Evolutionary conservation across 176 grass and related monocot genomes (phyloP), one percentile per base, ranked within the genome.

Genomic region (Oryza nivara): DNA sequence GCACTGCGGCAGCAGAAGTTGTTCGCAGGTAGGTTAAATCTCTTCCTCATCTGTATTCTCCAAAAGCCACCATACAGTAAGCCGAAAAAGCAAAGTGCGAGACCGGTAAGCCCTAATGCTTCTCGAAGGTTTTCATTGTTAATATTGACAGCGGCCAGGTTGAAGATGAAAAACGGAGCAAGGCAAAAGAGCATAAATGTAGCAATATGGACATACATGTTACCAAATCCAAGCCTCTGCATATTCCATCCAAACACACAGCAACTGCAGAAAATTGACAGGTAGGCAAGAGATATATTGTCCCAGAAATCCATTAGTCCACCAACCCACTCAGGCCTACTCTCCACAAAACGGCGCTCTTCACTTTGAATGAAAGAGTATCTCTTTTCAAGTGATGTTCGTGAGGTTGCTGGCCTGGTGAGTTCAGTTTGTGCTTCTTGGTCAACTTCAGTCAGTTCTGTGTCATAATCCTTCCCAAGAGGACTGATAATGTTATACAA

Each of bases 171-270:
- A 71, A 99, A 99, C 0, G 96, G 96, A 80, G 96, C 96, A 15
- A 92, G 28, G 83, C 93, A 95, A 71, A 99, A 92, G 54, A 99
- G 89, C 48, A 99, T 68, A 75, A 99, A 99, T 1, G 96, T 99
- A 22, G 87, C 79, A 0, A 96, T 89, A 70, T 99, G 96, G 56
- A 96, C 93, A 32, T 92, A 99, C 96, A 99, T 99, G 89, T 99
- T 99, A 14, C 93, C 96, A 40, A 99, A 95, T 19, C 96, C 91
- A 68, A 99, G 84, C 88, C 96, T 92, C 85, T 99, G 92, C 88
- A 96, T 95, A 52, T 99, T 99, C 96, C 96, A 99, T 22, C 96
- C 96, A 82, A 99, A 96, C 70, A 99, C 96, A 83, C 96, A 99
- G 56, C 84, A 99, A 56, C 84, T 90, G 82, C 96, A 99, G 84